These are phyloP conservation scores for Tetratostichococcus sp. DNA, from an alignment of 139 green algal species.

Conservation along the genomic window DNA sequence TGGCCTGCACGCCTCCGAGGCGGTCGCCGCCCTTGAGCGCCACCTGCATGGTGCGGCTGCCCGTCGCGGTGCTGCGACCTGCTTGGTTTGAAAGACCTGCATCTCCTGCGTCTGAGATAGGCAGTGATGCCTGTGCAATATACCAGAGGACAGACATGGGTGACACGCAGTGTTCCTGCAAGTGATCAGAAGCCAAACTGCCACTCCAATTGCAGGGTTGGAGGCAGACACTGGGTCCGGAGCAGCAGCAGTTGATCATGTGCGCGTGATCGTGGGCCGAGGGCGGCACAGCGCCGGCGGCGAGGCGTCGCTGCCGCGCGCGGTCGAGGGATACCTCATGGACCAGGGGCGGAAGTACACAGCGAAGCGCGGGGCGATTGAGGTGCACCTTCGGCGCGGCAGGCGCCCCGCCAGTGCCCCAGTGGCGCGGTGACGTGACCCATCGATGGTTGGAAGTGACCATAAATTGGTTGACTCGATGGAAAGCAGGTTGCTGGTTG, in stretches of 20 bases:
- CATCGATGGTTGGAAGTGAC: too few species aligned
- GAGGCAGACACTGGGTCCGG: neutral
- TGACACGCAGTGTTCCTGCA: too few species aligned
- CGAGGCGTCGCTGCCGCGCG: slow-evolving; percentile 24
- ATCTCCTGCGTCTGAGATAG: too few species aligned
- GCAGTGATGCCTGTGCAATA: too few species aligned
- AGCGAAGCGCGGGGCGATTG: neutral
- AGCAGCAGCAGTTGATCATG: neutral
- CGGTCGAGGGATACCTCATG: slow-evolving; percentile 15
- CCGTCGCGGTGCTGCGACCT: too few species aligned
- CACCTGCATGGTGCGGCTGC: neutral
- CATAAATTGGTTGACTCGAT: too few species aligned
- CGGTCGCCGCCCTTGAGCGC: slow-evolving; percentile 17
- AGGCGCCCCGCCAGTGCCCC: neutral
- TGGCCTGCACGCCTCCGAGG: slow-evolving; percentile 28
- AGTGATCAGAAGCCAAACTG: too few species aligned
- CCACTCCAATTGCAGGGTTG: neutral
- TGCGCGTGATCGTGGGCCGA: slow-evolving; percentile 26
- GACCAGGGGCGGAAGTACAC: neutral
- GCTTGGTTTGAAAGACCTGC: too few species aligned
- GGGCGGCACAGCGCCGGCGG: slow-evolving; percentile 31
- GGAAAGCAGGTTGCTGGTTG: too few species aligned
- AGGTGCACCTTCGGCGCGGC: neutral
- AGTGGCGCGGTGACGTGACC: too few species aligned
- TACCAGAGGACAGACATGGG: too few species aligned